Evolutionary conservation across 2,329 filamentous ascomycete species (phyloP), one percentile per base, ranked within the genome.

Genomic region (Neocucurbitaria cava): DNA sequence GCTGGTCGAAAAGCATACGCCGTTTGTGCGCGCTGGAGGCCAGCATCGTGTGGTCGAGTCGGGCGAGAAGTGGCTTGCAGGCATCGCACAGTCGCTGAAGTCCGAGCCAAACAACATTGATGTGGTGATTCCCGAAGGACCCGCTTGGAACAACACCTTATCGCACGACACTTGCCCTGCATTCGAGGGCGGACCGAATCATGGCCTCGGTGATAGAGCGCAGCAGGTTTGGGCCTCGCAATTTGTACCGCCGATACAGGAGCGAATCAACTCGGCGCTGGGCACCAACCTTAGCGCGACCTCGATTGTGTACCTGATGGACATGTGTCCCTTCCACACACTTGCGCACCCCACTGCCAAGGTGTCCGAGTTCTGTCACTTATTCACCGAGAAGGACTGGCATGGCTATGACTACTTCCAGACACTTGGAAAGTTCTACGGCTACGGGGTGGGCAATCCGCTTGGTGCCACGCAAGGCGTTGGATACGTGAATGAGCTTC

Each of bases 391-490:
- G 13, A 74, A 83, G 0, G 92, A 96, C 75, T 96, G 91, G 90
- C 77, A 79, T 31, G 78, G 84, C 54, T 96, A 96, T 76, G 88
- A 92, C 74, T 96, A 96, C 78, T 89, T 87, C 73, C 84, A 91
- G 72, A 85, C 88, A 0, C 77, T 97, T 8, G 87, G 87, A 60
- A 96, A 96, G 72, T 96, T 88, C 82, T 96, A 96, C 75, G 88
- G 88, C 49, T 93, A 88, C 74, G 86, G 89, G 10, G 83, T 84
- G 24, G 92, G 92, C 13, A 92, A 92, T 69, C 84, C 87, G 0
- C 82, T 96, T 6, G 93, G 90, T 0, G 85, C 92, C 5, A 92
- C 91, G 0, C 92, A 96, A 75, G 93, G 93, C 1, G 89, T 95
- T 1, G 93, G 93, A 2, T 97, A 89, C 68, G 87, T 88, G 50